A percentile compares a stretch with the other conserved stretches of the same genome.
Evolutionary conservation across 176 grass and related monocot species (phyloP).

Genomic region (barley (Hordeum vulgare)): MorexV3_pseudomolecules_assembly NC_058524.1:536074028-536074527

Average conservation of each 20-base stretch:
- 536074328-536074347: conserved; percentile 57
- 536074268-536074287: conserved; percentile 82
- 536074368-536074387: not conserved
- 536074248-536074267: conserved; percentile 96
- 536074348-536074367: conserved; percentile 11
- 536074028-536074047: conserved; percentile 99
- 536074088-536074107: conserved; percentile 99
- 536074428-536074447: not conserved
- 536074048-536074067: conserved; percentile 94
- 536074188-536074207: not conserved
- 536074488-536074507: not conserved
- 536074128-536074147: not conserved
- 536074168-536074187: not conserved
- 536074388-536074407: conserved; percentile 8
- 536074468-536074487: not conserved
- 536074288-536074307: conserved; percentile 67
- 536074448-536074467: conserved; percentile 5
- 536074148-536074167: not conserved
- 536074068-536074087: conserved; percentile 90
- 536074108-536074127: conserved; percentile 59
- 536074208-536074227: conserved; percentile 62
- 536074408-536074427: not conserved
- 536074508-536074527: not conserved
- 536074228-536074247: conserved; percentile 97
- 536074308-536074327: conserved; percentile 99